These are phyloP conservation scores for Nicotiana attenuata DNA, from an alignment of 257 asterid genomes.

Conservation along the genomic window DNA sequence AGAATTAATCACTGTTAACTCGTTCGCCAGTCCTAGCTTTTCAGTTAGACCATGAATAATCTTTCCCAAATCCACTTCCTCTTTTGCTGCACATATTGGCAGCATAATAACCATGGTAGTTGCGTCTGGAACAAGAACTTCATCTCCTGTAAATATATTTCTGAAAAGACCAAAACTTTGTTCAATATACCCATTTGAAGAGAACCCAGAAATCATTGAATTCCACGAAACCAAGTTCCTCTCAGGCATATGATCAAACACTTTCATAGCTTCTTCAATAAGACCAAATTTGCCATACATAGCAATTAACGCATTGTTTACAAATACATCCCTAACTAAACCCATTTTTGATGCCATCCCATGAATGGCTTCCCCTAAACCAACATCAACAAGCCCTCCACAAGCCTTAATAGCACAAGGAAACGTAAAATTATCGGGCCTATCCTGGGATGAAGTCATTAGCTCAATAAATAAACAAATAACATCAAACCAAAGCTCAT, in stretches of 20 bases:
- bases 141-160: conserved; percentile 3
- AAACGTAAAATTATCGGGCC: conserved; percentile 29
- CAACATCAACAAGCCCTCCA: conserved; percentile 27
- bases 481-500: conserved; percentile 18
- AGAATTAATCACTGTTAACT: conserved; percentile 25
- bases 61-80: conserved; percentile 20
- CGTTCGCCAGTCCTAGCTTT: conserved; percentile 22
- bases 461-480: conserved; percentile 14
- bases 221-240: conserved; percentile 29
- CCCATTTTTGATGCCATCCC: conserved; percentile 24
- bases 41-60: conserved; percentile 24
- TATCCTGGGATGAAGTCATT: conserved; percentile 1
- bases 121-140: conserved; percentile 20
- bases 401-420: conserved; percentile 35
- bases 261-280: conserved; percentile 1
- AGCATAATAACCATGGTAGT: conserved; percentile 27
- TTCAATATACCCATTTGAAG: conserved; percentile 9
- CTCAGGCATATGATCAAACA: conserved; percentile 26
- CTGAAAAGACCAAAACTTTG: conserved; percentile 17
- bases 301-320: conserved; percentile 21
- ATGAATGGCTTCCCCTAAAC: conserved; percentile 17
- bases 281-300: conserved; percentile 24
- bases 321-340: conserved; percentile 20
- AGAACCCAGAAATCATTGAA: conserved; percentile 21
- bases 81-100: conserved; percentile 24